Percentiles rank a stretch among this genome's conserved stretches.
Evolutionary conservation across 805 yeast genomes (phyloP).

Genomic region (Cyberlindnera suaveolens): DNA sequence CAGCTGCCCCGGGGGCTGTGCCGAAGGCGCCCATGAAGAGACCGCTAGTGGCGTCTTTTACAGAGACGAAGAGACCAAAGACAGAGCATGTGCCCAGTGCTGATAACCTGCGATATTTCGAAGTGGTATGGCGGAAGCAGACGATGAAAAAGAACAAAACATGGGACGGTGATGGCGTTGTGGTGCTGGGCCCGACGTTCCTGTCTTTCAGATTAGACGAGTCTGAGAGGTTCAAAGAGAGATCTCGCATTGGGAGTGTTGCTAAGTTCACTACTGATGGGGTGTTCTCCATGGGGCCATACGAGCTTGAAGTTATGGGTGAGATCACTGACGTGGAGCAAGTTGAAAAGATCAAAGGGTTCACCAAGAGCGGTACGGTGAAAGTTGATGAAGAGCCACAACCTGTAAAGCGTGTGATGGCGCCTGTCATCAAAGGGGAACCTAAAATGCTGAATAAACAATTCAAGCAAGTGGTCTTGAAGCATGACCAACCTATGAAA

Average conservation of each 20-base stretch:
- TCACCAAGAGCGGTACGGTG: conserved; percentile 3
- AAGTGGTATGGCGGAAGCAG: conserved; percentile 45
- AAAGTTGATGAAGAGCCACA: conserved; percentile 1
- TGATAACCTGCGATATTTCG: conserved; percentile 13
- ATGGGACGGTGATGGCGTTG: conserved; percentile 90
- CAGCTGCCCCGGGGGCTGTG: no score
- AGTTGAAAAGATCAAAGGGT: conserved; percentile 15
- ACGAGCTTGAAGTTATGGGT: conserved; percentile 58
- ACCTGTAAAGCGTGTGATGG: not conserved
- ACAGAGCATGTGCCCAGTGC: not conserved
- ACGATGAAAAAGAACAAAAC: conserved; percentile 77
- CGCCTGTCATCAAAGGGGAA: conserved; percentile 5
- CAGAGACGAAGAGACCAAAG: not conserved
- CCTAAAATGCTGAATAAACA: conserved; percentile 17
- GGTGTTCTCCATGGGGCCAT: conserved; percentile 45
- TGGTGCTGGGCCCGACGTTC: conserved; percentile 27
- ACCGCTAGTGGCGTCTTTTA: not conserved
- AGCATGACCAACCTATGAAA: conserved; percentile 13
- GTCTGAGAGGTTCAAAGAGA: conserved; percentile 26
- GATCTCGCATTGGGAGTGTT: conserved; percentile 10
- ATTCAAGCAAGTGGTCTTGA: conserved; percentile 19
- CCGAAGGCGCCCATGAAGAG: not conserved
- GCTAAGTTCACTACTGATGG: conserved; percentile 28
- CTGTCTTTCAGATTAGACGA: conserved; percentile 29
- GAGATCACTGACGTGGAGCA: conserved; percentile 28